phyloP scores from a whole-genome alignment of 306 rosid species.

The Prosopis cineraria region DNA sequence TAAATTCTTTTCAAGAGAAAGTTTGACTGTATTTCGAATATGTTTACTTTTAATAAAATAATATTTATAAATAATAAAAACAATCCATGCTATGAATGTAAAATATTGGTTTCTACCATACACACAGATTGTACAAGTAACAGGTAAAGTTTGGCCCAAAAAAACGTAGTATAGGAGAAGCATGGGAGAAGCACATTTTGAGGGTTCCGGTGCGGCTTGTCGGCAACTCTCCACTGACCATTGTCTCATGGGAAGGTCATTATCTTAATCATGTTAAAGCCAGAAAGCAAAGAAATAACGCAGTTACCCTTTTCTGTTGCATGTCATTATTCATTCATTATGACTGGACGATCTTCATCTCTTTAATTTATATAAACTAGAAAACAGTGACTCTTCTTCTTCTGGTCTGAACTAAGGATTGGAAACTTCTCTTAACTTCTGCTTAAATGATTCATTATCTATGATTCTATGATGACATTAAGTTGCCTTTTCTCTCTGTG shows the following conservation, averaged over 20 bases:
- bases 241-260: not conserved
- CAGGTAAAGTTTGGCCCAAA: no score
- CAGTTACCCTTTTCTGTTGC: not conserved
- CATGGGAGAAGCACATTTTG: not conserved
- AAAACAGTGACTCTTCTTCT: not conserved
- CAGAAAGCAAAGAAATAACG: not conserved
- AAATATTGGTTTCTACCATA: no score
- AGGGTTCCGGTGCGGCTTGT: not conserved
- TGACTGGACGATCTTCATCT: no score
- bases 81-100: no score
- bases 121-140: no score
- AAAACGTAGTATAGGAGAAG: no score
- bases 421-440: not conserved
- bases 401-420: not conserved
- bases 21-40: no score
- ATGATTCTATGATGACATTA: not conserved
- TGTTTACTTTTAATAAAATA: no score
- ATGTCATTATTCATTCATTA: not conserved
- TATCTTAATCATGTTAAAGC: not conserved
- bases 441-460: not conserved
- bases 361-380: not conserved
- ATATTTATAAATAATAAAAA: no score
- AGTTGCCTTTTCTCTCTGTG: not conserved
- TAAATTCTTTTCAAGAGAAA: no score
- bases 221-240: not conserved